Percentiles rank a stretch among this genome's conserved stretches.
Conservation (phyloP, 2,329 filamentous ascomycete genomes). For the Fusarium sp. region DNA sequence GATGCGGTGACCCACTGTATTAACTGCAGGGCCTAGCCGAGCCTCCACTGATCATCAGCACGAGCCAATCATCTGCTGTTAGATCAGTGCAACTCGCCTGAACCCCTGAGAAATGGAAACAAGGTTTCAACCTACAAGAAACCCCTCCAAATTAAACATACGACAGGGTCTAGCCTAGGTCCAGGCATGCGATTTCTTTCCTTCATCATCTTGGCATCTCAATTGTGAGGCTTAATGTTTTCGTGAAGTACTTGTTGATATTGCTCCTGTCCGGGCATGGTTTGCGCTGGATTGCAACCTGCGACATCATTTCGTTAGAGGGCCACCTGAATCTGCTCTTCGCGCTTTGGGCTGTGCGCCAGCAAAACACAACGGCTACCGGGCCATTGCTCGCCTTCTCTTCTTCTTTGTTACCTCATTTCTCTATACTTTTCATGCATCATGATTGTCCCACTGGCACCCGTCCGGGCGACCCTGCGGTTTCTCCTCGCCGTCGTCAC, state of each 20-base stretch:
- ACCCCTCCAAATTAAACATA: neutral
- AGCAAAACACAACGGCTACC: neutral
- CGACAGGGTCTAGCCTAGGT: neutral
- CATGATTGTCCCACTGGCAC: conserved; percentile 1
- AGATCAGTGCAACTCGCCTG: too few species aligned
- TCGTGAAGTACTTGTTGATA: too few species aligned
- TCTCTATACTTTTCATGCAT: conserved; percentile 1
- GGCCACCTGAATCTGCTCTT: neutral
- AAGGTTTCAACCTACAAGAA: neutral
- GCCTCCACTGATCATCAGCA: too few species aligned
- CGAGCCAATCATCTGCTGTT: too few species aligned
- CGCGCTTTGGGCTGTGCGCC: neutral
- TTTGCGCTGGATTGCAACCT: too few species aligned
- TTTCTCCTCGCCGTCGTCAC: conserved; percentile 3
- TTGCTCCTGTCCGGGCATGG: too few species aligned
- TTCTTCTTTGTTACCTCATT: neutral
- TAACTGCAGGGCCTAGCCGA: too few species aligned
- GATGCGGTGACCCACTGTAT: too few species aligned
- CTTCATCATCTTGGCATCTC: too few species aligned
- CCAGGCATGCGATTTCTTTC: too few species aligned
- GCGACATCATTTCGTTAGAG: too few species aligned
- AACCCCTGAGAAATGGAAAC: neutral
- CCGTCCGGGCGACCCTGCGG: conserved; percentile 1
- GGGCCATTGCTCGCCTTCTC: neutral
- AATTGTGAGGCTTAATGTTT: too few species aligned